A percentile compares a stretch with the other conserved stretches of the same genome.
phyloP scores from a whole-genome alignment of 2,329 filamentous ascomycete genomes.

The Penicillium sp. region DNA sequence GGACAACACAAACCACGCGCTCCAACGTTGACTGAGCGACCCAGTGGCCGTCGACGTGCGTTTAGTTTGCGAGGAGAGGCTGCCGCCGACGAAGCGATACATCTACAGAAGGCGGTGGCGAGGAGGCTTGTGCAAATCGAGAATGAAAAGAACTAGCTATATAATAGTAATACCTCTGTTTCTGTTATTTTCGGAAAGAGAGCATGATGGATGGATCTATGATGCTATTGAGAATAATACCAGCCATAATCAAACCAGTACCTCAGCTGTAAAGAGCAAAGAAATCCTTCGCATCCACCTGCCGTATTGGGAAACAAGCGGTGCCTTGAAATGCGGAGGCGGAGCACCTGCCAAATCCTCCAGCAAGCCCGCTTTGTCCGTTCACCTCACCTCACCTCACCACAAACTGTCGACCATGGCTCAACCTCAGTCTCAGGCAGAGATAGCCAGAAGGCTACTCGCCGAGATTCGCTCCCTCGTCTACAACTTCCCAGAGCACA shows the following conservation, averaged over 20 bases:
- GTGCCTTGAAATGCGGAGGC: slow-evolving; percentile 12
- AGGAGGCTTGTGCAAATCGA: slow-evolving; percentile 1
- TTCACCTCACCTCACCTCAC: neutral
- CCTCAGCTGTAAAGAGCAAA: neutral
- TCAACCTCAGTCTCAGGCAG: slow-evolving; percentile 2
- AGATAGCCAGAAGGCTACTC: slow-evolving; percentile 3
- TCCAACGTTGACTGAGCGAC: slow-evolving; percentile 47
- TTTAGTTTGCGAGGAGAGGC: slow-evolving; percentile 20
- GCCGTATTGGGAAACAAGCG: slow-evolving; percentile 5
- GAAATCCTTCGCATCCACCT: slow-evolving; percentile 1
- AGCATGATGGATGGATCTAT: neutral
- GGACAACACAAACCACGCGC: slow-evolving; percentile 58
- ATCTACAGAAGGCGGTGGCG: slow-evolving; percentile 5
- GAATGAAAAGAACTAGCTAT: neutral
- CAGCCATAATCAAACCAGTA: neutral
- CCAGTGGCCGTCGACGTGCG: slow-evolving; percentile 19
- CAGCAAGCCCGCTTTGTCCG: neutral
- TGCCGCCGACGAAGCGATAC: neutral
- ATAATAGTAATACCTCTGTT: neutral
- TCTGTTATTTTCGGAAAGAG: neutral
- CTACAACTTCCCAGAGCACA: slow-evolving; percentile 2
- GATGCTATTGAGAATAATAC: neutral
- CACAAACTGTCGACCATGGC: neutral
- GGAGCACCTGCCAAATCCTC: neutral
- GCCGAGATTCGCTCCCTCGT: neutral